A percentile compares a stretch with the other conserved stretches of the same genome.
These are phyloP conservation scores for Lindgomyces ingoldianus DNA, from an alignment of 495 filamentous ascomycete genomes.

Conservation along the genomic window DNA sequence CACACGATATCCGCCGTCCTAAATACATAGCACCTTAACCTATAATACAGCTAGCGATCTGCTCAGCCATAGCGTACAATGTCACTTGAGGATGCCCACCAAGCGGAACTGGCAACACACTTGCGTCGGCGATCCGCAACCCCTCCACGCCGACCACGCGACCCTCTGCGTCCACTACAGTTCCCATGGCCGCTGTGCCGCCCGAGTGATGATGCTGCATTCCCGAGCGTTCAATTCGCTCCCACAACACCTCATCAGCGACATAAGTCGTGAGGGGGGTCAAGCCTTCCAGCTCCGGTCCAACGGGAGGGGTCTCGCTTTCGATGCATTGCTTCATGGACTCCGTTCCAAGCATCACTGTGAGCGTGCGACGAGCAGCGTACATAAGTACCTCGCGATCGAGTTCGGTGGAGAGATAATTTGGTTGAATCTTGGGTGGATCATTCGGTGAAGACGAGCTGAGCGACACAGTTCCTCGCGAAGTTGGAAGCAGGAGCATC, in stretches of 20 bases:
- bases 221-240: not conserved
- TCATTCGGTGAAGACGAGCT: constrained; percentile 54
- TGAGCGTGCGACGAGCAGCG: not conserved
- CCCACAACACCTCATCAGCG: constrained; percentile 16
- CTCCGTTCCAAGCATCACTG: not conserved
- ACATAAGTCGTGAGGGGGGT: not conserved
- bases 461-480: constrained; percentile 55
- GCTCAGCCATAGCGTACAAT: constrained; percentile 3
- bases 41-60: not conserved
- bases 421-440: not conserved
- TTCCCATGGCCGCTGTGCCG: constrained; percentile 26
- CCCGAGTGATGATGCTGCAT: constrained; percentile 1
- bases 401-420: not conserved
- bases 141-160: constrained; percentile 17
- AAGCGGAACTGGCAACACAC: constrained; percentile 13
- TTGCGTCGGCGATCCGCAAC: constrained; percentile 26
- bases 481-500: constrained; percentile 12
- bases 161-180: not conserved
- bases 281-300: not conserved
- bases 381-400: not conserved
- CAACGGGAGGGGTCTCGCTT: not conserved
- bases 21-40: too few relatives aligned
- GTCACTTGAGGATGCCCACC: constrained; percentile 12
- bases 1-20: too few relatives aligned
- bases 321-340: not conserved